Base-by-base conservation (phyloP, 2,329 filamentous ascomycete genomes). In the Fusarium guadeloupense region DNA sequence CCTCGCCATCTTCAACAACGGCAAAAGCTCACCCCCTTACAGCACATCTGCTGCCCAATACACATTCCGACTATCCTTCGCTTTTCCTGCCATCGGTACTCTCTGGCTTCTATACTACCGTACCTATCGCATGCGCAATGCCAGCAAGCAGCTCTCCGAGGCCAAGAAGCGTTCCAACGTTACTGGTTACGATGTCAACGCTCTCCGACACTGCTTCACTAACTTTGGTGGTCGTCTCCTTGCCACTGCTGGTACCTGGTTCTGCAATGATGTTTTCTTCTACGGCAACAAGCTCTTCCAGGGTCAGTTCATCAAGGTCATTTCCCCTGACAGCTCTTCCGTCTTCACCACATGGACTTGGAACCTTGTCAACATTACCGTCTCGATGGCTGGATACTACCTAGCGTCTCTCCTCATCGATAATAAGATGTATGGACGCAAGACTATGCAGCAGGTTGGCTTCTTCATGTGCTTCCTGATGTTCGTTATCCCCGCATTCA, bases 231-330 rank as follows among this genome's bases (percentile, higher is more conserved):
- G 90, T 46, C 92, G 94, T 67, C 79, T 98, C 20, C 72, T 97
- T 17, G 94, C 94, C 43, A 97, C 94, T 17, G 88, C 93, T 10
- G 91, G 91, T 52, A 86, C 88, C 30, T 98, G 94, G 94, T 98
- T 94, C 78, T 91, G 89, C 80, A 98, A 98, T 77, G 94, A 98
- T 72, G 90, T 98, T 66, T 97, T 98, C 84, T 98, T 98, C 83
- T 98, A 98, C 81, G 94, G 94, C 69, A 97, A 97, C 89, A 97
- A 97, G 84, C 89, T 97, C 48, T 97, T 97, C 85, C 93, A 97
- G 79, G 86, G 85, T 61, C 86, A 94, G 74, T 97, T 97, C 79
- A 97, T 97, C 78, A 81, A 80, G 26, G 90, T 95, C 72, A 89
- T 97, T 67, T 90, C 88, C 49, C 83, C 87, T 47, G 78, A 84